phyloP scores from a whole-genome alignment of 2,329 filamentous ascomycete species.

The Hirsutella rhossiliensis region DNA sequence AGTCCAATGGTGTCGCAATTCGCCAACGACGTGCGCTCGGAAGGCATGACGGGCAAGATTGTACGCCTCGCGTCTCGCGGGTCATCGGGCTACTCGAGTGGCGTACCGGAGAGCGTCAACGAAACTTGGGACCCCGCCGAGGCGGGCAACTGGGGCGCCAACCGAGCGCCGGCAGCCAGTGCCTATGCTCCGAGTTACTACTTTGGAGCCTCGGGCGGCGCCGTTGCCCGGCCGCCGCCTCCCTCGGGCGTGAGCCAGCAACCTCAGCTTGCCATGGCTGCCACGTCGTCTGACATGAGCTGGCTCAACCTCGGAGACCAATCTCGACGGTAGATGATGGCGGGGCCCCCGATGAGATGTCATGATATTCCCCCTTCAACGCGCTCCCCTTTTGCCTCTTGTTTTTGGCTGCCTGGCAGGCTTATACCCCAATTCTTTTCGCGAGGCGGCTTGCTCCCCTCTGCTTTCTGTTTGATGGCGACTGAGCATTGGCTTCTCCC shows the following conservation, averaged over 20 bases:
- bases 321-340: slow-evolving; percentile 10
- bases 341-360: background rate
- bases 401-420: background rate
- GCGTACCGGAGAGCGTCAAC: slow-evolving; percentile 51
- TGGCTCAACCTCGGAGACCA: slow-evolving; percentile 61
- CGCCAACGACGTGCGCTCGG: slow-evolving; percentile 34
- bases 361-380: background rate
- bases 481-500: background rate
- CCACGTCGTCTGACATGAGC: slow-evolving; percentile 57
- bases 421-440: background rate
- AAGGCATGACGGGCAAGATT: slow-evolving; percentile 49
- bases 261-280: slow-evolving; percentile 36
- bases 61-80: slow-evolving; percentile 41
- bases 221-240: slow-evolving; percentile 14
- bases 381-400: background rate
- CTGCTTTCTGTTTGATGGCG: background rate
- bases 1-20: slow-evolving; percentile 59
- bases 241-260: slow-evolving; percentile 30
- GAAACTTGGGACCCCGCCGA: slow-evolving; percentile 41
- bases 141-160: slow-evolving; percentile 33
- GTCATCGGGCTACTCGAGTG: slow-evolving; percentile 48
- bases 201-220: slow-evolving; percentile 24
- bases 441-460: background rate
- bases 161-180: slow-evolving; percentile 40
- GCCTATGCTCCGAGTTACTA: slow-evolving; percentile 36